These are phyloP conservation scores for Salmacisia buchloeana DNA, from an alignment of 1,284 basidiomycete species.

Conservation along the genomic window DNA sequence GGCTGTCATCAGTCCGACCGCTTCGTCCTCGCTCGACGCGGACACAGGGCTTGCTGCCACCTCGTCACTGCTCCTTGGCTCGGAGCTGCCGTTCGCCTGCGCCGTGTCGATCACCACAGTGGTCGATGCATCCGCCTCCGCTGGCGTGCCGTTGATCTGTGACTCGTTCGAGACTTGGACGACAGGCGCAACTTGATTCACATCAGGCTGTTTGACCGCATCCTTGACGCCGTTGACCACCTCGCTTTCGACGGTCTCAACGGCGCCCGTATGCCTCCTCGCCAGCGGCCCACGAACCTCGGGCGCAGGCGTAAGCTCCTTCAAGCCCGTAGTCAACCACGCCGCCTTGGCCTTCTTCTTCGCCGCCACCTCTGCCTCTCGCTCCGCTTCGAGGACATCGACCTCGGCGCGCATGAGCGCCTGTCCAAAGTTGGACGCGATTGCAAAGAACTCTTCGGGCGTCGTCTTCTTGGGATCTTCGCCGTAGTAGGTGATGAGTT, in stretches of 20 bases:
- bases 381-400: constrained; percentile 36
- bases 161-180: no score
- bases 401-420: constrained; percentile 42
- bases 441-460: constrained; percentile 39
- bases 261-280: not conserved
- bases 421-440: constrained; percentile 36
- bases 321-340: constrained; percentile 12
- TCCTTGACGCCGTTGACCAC: not conserved
- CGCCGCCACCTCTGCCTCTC: constrained; percentile 28
- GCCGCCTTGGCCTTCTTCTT: constrained; percentile 24
- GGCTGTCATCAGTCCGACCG: not conserved
- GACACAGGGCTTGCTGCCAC: no score
- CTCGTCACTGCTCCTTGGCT: no score
- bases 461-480: constrained; percentile 32
- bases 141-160: no score
- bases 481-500: constrained; percentile 31
- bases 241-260: no score
- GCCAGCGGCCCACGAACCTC: constrained; percentile 1
- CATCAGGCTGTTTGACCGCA: not conserved
- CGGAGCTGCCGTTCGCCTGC: no score
- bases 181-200: no score
- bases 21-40: not conserved
- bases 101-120: no score
- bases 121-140: no score
- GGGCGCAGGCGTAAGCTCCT: not conserved